Conservation (phyloP, 163 green algal genomes). For the Chloroidium sp. region DNA sequence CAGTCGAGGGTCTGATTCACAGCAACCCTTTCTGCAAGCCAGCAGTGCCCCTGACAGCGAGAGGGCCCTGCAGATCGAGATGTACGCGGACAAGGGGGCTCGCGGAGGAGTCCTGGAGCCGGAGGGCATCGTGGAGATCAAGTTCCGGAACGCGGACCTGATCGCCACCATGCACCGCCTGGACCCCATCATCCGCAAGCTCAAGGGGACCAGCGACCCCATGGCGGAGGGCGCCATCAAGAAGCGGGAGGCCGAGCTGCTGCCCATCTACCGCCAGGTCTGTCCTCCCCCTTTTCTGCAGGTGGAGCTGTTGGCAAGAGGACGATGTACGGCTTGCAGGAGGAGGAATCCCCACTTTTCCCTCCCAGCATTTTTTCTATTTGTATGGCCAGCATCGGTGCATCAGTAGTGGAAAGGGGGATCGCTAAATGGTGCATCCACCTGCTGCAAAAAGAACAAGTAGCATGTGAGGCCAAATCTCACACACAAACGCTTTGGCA, state of each 20-base stretch:
- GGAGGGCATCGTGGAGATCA: conserved; percentile 96
- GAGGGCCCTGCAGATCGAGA: conserved; percentile 41
- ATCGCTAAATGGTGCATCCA: no score
- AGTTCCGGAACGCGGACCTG: conserved; percentile 83
- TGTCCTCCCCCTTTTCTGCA: background rate
- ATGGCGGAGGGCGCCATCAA: conserved; percentile 32
- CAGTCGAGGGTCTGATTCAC: no score
- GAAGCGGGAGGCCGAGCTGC: conserved; percentile 61
- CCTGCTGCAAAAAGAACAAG: no score
- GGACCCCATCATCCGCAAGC: conserved; percentile 34
- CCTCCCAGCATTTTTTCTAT: no score
- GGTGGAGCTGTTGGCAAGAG: background rate
- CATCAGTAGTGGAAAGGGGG: no score
- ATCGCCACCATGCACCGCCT: conserved; percentile 78
- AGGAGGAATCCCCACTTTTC: no score
- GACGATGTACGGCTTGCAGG: no score
- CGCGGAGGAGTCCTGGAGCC: conserved; percentile 92
- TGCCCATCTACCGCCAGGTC: conserved; percentile 86
- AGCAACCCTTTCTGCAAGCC: no score
- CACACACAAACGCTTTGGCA: no score
- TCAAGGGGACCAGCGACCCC: conserved; percentile 26
- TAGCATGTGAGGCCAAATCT: no score
- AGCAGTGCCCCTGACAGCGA: no score
- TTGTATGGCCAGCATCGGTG: no score
- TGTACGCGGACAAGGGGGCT: conserved; percentile 71